A percentile compares a stretch with the other conserved stretches of the same genome.
Evolutionary conservation across 768 basidiomycete species (phyloP).

Genomic region (Lentinus tigrinus): DNA sequence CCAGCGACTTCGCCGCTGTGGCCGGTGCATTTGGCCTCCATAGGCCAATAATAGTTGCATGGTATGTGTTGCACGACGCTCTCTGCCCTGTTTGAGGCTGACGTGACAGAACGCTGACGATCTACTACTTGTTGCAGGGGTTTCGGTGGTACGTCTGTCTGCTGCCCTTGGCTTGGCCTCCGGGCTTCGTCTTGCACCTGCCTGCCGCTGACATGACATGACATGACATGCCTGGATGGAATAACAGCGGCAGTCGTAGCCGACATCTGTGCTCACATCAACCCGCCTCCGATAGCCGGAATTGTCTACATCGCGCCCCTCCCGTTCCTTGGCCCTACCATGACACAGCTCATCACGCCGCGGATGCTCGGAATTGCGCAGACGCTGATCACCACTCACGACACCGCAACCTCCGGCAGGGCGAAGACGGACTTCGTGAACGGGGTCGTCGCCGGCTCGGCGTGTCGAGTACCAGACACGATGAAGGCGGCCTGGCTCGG

Average conservation of each 20-base stretch:
- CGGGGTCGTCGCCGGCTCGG: slow-evolving; percentile 7
- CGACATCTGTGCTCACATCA: slow-evolving; percentile 17
- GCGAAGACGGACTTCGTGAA: slow-evolving; percentile 18
- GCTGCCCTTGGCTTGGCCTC: too few relatives aligned
- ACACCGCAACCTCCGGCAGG: slow-evolving; percentile 7
- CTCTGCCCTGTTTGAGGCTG: background rate
- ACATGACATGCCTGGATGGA: background rate
- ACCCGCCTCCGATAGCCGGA: slow-evolving; percentile 13
- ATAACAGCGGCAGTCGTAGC: slow-evolving; percentile 16
- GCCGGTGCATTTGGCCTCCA: slow-evolving; percentile 19
- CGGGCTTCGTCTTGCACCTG: too few relatives aligned
- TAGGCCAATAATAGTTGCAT: slow-evolving; percentile 21
- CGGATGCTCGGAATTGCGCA: slow-evolving; percentile 9
- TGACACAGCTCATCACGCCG: slow-evolving; percentile 9
- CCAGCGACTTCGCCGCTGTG: slow-evolving; percentile 24
- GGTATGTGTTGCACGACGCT: slow-evolving; percentile 10
- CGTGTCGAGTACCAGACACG: slow-evolving; percentile 1
- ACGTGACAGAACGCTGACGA: background rate
- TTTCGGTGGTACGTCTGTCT: slow-evolving; percentile 3
- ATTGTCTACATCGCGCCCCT: slow-evolving; percentile 17
- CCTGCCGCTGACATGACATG: too few relatives aligned
- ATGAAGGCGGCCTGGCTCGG: slow-evolving; percentile 11
- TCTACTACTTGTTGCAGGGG: background rate
- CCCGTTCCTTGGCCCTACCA: slow-evolving; percentile 14
- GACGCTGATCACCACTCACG: slow-evolving; percentile 5